Base-by-base conservation (phyloP, 768 basidiomycete species). In the Dentipellis sp. region DNA sequence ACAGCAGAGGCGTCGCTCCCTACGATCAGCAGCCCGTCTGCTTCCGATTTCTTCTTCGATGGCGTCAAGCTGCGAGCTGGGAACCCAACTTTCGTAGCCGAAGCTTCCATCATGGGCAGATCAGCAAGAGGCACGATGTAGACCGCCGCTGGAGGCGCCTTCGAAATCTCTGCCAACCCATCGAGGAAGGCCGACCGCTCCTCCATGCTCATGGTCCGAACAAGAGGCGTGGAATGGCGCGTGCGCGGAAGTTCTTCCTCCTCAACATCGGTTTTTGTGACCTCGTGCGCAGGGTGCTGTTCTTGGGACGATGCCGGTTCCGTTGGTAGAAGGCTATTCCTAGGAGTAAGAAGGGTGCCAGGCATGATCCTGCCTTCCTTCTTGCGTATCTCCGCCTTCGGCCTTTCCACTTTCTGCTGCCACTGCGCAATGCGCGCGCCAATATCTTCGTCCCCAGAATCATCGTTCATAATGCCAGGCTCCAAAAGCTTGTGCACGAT, bases 401-500 rank as follows among this genome's bases (percentile, higher is more conserved):
- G 21, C 21, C 16, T 21, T 21, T 29, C 54, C 58, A 10, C 48
- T 19, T 38, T 40, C 46, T 9, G 54, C 38, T 19, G 51, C 36
- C 29, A 34, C 21, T 16, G 49, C 10, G 8, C 22, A 22, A 45
- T 12, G 36, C 21, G 19, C 40, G 22, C 21, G 38, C 37, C 10
- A 3, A 67, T 53, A 37, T 56, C 59, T 14, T 56, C 58, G 14
- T 64, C 59, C 17, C 68, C 65, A 19, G 60, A 70, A 46, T 68
- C 69, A 29, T 69, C 69, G 51, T 54, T 51, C 54, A 71, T 62
- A 45, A 78, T 73, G 53, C 75, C 78, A 12, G 78, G 74, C 59
- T 75, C 70, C 21, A 76, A 59, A 17, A 84, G 67, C 55, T 69
- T 66, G 49, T 72, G 73, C n/a, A 83, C 67, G 34, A 79, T 65